Base-by-base conservation (phyloP, 1,284 basidiomycete species). In the Cutaneotrichosporon cutaneum region DNA sequence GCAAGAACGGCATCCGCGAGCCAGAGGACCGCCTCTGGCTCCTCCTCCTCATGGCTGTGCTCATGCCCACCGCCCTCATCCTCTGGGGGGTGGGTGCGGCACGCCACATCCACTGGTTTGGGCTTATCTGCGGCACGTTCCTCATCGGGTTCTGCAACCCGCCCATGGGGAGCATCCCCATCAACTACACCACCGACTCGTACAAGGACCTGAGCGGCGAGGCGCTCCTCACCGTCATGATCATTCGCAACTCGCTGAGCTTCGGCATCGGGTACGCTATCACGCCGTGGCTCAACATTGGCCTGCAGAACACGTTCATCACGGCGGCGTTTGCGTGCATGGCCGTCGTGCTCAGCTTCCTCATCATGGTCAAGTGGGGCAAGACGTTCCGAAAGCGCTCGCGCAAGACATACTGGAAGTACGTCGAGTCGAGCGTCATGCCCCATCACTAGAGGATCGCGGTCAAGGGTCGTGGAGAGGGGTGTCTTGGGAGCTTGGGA, bases 11-110 rank as follows among this genome's bases (percentile, higher is more conserved):
- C 22, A 47, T 72, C 10, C 66, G 70, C 54, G 70, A 73, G 58
- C 71, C 72, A 3, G 72, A 73, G 58, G 62, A 70, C 58, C 64
- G 70, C 7, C 63, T 73, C 24, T 63, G 62, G 57, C 57, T 71
- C 13, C 50, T 72, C 2, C 35, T 58, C 10, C 47, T 66, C 16
- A 63, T 54, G 36, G 63, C 61, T n/a, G 16, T 72, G 24, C 30
- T 72, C n/a, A 60, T 63, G 13, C 70, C 72, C 10, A 60, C 60
- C 1, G 70, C 60, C 2, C 64, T 72, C 7, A 61, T 72, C 18
- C 58, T 70, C 8, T 72, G 66, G 63, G 71, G 71, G 10, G 66
- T 73, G 22, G 70, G 71, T 13, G 70, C 68, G 2, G 59, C 61
- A 4, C n/a, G 62, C 36, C 54, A 58, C n/a, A 45, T 71, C n/a